Base-by-base conservation (phyloP, 805 yeast species). In the Yamadazyma insecticola region DNA sequence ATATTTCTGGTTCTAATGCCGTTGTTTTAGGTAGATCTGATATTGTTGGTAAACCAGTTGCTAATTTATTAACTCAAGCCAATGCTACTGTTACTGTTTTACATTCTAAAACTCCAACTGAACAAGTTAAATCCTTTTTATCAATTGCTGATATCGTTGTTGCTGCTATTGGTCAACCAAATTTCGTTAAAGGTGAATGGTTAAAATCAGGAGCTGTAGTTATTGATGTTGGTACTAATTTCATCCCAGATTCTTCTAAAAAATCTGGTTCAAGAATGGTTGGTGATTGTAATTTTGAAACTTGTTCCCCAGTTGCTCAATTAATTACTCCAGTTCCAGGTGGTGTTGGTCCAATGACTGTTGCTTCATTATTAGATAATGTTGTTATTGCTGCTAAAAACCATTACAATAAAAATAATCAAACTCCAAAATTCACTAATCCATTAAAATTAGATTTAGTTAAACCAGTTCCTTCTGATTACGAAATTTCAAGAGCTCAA, bases 311-410 rank as follows among this genome's bases (percentile, higher is more conserved):
- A 30, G 71, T 69, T 32, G 92, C 89, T 3, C 62, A 79, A 9
- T 74, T 71, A 46, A 74, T 92, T 41, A 89, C 97, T 5, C 98
- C 98, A 12, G 98, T 90, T 34, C 98, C 98, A 19, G 97, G 97
- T 54, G 97, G 97, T 48, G 97, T 90, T 41, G 98, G 98, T 24
- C 98, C 98, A 43, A 90, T 90, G 97, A 90, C 98, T 16, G 97
- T 90, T 28, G 96, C 96, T 24, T 88, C 89, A 96, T 75, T 90
- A 39, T 74, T 89, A 40, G 74, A 81, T 43, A 90, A 92, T 51
- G 90, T 90, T 8, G 67, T 78, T 36, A 71, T 74, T 43, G 86
- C 96, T 30, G 95, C 97, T 13, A 30, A 37, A 26, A 37, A 37
- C 21, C 41, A 41, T 48, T 63, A 58, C 45, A 37, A 44, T 20